A percentile compares a stretch with the other conserved stretches of the same genome.
These are phyloP conservation scores for Eutrema yunnanense DNA, from an alignment of 345 rosid species.

Conservation along the genomic window DNA sequence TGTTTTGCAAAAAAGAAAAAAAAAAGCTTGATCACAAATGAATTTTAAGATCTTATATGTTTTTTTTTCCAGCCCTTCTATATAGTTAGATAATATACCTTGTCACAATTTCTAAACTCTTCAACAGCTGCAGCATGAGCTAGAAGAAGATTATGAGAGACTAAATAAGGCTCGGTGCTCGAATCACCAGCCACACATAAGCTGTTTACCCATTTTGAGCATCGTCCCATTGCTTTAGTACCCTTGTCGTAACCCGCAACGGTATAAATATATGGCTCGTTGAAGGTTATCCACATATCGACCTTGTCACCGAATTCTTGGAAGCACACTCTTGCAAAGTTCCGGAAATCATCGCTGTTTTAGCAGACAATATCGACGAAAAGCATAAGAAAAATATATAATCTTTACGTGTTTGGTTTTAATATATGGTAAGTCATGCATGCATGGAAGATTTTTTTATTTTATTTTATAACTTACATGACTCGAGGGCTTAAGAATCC, in stretches of 20 bases:
- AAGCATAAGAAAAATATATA: too few species aligned
- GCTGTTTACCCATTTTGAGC: conserved; percentile 25
- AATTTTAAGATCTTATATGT: background rate
- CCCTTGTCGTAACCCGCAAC: conserved; percentile 31
- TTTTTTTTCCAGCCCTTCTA: background rate
- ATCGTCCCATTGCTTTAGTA: conserved; percentile 29
- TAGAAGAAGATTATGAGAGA: conserved; percentile 28
- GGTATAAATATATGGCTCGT: conserved; percentile 35
- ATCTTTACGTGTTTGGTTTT: background rate
- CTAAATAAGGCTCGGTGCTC: conserved; percentile 18
- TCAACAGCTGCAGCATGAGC: conserved; percentile 22
- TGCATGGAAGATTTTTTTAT: background rate
- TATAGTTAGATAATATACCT: conserved; percentile 8
- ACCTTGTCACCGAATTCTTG: conserved; percentile 42
- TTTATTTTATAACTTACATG: conserved; percentile 22
- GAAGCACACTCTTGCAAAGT: conserved; percentile 32
- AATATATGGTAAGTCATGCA: background rate
- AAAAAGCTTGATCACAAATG: too few species aligned
- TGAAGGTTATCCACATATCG: conserved; percentile 40
- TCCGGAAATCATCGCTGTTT: conserved; percentile 20
- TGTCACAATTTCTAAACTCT: conserved; percentile 23
- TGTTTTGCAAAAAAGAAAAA: background rate
- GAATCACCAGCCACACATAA: conserved; percentile 33
- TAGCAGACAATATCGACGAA: background rate
- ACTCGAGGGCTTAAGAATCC: conserved; percentile 36